Base-by-base conservation (phyloP, 768 basidiomycete genomes). In the Phlegmacium glaucopus region DNA sequence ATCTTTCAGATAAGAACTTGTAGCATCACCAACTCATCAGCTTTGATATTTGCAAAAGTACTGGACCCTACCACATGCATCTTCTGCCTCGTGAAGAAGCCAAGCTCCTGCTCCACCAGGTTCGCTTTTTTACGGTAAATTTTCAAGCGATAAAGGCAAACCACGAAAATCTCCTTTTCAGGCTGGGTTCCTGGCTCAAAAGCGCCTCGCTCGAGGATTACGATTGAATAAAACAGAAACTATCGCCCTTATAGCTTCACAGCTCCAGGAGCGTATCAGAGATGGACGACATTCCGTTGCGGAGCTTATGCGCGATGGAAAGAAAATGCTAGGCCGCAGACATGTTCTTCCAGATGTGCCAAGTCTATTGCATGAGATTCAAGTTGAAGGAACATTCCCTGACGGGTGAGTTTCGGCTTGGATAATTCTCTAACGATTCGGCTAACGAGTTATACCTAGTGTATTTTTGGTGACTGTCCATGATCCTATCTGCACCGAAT, bases 381-480 rank as follows among this genome's bases (percentile, higher is more conserved):
- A 96, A 62, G 91, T 96, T 0, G 94, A 97, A 62, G 94, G 94
- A 11, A 94, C 92, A 1, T 93, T 97, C 57, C 73, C 66, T 6
- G 94, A 94, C 53, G 89, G 89, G 93, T 90, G 57, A 36, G 78
- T 54, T 47, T 16, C 26, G 10, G 11, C 30, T 40, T 11, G 27
- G 17, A 30, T 50, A 18, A 1, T 17, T 9, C 13, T 13, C 10
- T 29, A 30, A 48, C 29, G 30, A 48, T 47, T 44, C 30, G 11
- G n/a, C 43, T 12, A 28, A 18, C 6, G 9, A 38, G 15, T 32
- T 39, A 9, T 10, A 26, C 45, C 57, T 51, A 89, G 85, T 1
- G 88, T 92, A 0, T 99, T 98, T 69, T 78, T 99, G n/a, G 94
- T 98, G 30, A 95, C 95, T 1, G 91, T 98, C 1, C 94, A 97